These are phyloP conservation scores for Lotmaria passim DNA, from an alignment of 208 protist species.

Conservation along the genomic window DNA sequence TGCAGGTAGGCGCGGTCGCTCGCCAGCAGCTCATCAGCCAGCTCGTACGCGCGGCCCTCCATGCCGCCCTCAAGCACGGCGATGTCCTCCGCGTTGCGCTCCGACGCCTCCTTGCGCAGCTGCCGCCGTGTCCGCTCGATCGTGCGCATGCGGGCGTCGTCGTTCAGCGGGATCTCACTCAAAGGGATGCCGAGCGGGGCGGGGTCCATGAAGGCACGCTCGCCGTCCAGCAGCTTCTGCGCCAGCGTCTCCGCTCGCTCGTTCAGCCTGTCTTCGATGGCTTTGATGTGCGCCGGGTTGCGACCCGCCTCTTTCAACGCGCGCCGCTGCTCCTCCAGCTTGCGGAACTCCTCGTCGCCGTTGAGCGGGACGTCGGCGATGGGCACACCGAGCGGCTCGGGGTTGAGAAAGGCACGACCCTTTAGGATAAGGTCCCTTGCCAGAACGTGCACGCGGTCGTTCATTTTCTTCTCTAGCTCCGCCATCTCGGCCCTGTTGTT, in stretches of 20 bases:
- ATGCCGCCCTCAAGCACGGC: constrained; percentile 63
- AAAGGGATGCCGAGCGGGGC: constrained; percentile 70
- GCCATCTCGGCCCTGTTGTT: constrained; percentile 36
- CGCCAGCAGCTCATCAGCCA: constrained; percentile 59
- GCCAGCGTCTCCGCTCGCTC: constrained; percentile 59
- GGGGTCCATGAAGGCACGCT: constrained; percentile 77
- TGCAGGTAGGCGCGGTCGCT: constrained; percentile 72
- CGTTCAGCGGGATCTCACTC: constrained; percentile 63
- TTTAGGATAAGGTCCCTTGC: constrained; percentile 72
- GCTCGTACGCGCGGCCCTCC: constrained; percentile 55
- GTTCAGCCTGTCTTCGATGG: constrained; percentile 66
- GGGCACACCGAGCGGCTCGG: constrained; percentile 71
- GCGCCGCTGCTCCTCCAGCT: constrained; percentile 74
- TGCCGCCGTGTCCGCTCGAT: constrained; percentile 67
- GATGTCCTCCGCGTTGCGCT: constrained; percentile 37
- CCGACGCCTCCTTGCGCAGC: constrained; percentile 45
- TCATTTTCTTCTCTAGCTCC: constrained; percentile 67
- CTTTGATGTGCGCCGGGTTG: constrained; percentile 38
- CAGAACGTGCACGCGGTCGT: constrained; percentile 64
- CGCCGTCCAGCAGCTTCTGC: constrained; percentile 47
- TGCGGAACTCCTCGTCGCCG: constrained; percentile 68
- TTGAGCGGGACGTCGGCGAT: constrained; percentile 71
- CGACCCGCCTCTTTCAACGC: constrained; percentile 55
- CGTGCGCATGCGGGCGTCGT: constrained; percentile 62
- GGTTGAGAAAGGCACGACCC: constrained; percentile 66